phyloP scores from a whole-genome alignment of 257 asterid genomes.

The Handroanthus guayacan region DNA sequence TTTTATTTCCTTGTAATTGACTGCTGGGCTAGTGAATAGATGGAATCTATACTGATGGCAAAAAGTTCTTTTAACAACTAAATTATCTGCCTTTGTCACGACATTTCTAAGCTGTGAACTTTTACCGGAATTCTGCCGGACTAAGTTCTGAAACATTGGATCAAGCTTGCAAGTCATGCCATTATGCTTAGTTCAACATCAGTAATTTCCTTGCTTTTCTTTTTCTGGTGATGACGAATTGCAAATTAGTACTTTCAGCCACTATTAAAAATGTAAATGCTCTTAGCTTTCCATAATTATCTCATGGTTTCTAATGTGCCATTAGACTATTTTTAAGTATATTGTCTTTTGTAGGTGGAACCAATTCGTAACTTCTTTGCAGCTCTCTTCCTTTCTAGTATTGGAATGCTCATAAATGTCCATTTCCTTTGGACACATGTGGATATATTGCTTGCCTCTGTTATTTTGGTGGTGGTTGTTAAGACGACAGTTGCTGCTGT shows the following conservation, averaged over 20 bases:
- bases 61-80: neutral
- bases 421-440: slow-evolving; percentile 97
- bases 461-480: slow-evolving; percentile 79
- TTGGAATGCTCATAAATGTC: slow-evolving; percentile 94
- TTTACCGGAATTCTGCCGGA: neutral
- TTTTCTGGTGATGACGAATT: slow-evolving; percentile 19
- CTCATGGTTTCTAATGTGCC: slow-evolving; percentile 19
- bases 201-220: neutral
- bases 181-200: neutral
- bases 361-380: slow-evolving; percentile 96
- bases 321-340: slow-evolving; percentile 14
- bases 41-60: neutral
- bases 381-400: slow-evolving; percentile 94
- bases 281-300: neutral
- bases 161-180: neutral
- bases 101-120: neutral
- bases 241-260: neutral
- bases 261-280: neutral
- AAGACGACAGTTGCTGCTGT: slow-evolving; percentile 81
- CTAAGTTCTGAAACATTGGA: neutral
- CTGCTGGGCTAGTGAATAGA: neutral
- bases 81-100: neutral
- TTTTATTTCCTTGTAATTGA: neutral
- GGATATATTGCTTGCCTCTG: slow-evolving; percentile 94
- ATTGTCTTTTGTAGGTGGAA: slow-evolving; percentile 74